Evolutionary conservation across 2,329 filamentous ascomycete genomes (phyloP).

Genomic region (Helminthosporium solani): DNA sequence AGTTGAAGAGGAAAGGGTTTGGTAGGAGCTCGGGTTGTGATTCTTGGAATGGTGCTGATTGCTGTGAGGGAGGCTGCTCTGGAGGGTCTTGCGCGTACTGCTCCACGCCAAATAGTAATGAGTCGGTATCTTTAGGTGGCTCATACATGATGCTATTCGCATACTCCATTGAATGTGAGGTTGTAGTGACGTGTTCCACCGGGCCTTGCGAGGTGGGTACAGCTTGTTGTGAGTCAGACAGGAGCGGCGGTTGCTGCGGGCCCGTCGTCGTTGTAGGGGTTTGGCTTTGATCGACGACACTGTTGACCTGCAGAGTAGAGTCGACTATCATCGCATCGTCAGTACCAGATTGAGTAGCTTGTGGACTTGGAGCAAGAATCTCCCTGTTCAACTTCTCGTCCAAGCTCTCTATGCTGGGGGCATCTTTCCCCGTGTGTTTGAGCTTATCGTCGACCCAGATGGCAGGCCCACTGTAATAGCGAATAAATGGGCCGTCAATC

Average conservation of each 20-base stretch:
- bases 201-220: conserved; percentile 24
- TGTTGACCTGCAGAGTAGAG: conserved; percentile 3
- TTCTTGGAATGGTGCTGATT: conserved; percentile 17
- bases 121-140: conserved; percentile 32
- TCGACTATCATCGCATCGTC: conserved; percentile 4
- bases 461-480: conserved; percentile 90
- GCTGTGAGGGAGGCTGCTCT: conserved; percentile 11
- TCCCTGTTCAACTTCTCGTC: conserved; percentile 41
- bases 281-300: conserved; percentile 10
- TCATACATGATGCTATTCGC: conserved; percentile 35
- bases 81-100: conserved; percentile 30
- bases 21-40: conserved; percentile 21
- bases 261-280: conserved; percentile 13
- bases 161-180: conserved; percentile 25
- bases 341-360: conserved; percentile 7
- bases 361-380: conserved; percentile 9
- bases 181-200: conserved; percentile 25
- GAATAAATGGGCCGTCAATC: conserved; percentile 83
- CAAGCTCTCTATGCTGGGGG: conserved; percentile 38
- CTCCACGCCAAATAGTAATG: conserved; percentile 43
- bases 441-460: conserved; percentile 77
- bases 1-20: conserved; percentile 27
- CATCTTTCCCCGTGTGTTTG: conserved; percentile 62
- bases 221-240: conserved; percentile 11
- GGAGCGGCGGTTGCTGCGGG: conserved; percentile 16